These are phyloP conservation scores for Linanthus parryae DNA, from an alignment of 148 eudicot species.

Conservation along the genomic window DNA sequence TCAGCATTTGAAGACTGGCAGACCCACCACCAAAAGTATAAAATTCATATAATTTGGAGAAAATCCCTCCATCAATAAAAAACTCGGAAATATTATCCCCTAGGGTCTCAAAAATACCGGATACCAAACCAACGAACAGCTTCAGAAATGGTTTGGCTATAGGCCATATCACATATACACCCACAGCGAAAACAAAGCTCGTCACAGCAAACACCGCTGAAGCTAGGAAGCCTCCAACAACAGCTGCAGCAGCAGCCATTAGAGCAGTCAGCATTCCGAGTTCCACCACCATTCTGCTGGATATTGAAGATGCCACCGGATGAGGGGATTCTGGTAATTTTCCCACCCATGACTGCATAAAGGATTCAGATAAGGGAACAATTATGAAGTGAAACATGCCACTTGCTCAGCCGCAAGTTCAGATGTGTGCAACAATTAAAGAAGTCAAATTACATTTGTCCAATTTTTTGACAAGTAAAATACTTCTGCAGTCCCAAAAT, in stretches of 20 bases:
- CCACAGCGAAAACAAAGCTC: constrained; percentile 45
- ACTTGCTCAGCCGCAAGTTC: not conserved
- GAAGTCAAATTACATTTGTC: no score
- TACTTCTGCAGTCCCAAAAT: no score
- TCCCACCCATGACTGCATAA: constrained; percentile 65
- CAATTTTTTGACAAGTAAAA: no score
- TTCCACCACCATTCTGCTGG: constrained; percentile 87
- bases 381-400: not conserved
- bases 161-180: constrained; percentile 75
- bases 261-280: constrained; percentile 67
- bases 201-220: constrained; percentile 78
- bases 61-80: constrained; percentile 48
- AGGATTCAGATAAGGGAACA: constrained; percentile 13
- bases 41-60: constrained; percentile 47
- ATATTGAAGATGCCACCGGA: constrained; percentile 81
- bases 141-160: constrained; percentile 51
- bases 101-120: constrained; percentile 40
- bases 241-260: constrained; percentile 65
- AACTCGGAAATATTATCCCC: constrained; percentile 49
- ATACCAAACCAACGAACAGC: constrained; percentile 37
- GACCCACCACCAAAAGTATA: constrained; percentile 65
- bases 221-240: constrained; percentile 77
- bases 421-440: not conserved
- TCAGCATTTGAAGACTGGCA: constrained; percentile 45
- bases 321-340: constrained; percentile 63